Evolutionary conservation across 2,329 filamentous ascomycete genomes (phyloP).

Genomic region (Diaporthe humulicola): DNA sequence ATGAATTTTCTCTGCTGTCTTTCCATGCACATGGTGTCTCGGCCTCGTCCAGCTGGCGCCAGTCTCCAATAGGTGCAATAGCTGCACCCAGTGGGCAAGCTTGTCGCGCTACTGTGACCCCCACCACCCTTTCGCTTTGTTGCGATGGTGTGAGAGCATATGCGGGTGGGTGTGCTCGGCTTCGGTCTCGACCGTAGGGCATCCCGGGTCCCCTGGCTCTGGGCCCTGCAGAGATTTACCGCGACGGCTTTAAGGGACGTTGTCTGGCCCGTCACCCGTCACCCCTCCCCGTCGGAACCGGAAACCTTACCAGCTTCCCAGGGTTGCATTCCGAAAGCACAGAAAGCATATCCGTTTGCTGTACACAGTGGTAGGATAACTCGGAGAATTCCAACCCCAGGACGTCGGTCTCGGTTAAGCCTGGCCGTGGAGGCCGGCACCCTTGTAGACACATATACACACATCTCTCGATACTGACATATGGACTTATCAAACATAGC

Average conservation of each 20-base stretch:
- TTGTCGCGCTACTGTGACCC: slow-evolving; percentile 3
- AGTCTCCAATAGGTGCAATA: not conserved
- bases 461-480: too few relatives aligned
- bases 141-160: slow-evolving; percentile 10
- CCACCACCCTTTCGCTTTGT: slow-evolving; percentile 2
- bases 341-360: not conserved
- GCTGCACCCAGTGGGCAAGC: slow-evolving; percentile 6
- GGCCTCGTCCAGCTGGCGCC: too few relatives aligned
- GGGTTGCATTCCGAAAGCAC: not conserved
- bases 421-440: not conserved
- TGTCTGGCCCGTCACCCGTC: not conserved
- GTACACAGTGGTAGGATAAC: not conserved
- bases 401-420: not conserved
- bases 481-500: too few relatives aligned
- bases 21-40: not conserved
- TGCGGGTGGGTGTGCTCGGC: slow-evolving; percentile 19
- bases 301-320: not conserved
- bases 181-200: slow-evolving; percentile 19
- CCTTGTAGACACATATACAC: not conserved
- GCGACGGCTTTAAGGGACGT: not conserved
- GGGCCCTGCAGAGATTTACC: not conserved
- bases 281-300: not conserved
- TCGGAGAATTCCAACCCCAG: not conserved
- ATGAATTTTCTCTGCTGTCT: not conserved
- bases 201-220: not conserved